A percentile compares a stretch with the other conserved stretches of the same genome.
phyloP scores from a whole-genome alignment of 805 yeast species.

The Kazachstania africana region DNA sequence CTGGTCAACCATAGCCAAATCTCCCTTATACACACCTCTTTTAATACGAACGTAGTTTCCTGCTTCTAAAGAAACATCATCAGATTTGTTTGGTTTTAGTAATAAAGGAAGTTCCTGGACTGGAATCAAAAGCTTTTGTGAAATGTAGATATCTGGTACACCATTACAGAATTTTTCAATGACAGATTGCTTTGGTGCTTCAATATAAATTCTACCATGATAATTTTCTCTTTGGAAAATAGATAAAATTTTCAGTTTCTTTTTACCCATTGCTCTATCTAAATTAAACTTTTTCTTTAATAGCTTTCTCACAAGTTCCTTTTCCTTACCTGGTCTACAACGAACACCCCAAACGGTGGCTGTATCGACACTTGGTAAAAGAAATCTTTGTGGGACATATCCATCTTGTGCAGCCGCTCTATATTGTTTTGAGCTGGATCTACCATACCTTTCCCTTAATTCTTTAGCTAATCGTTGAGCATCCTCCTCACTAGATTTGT shows the following conservation, averaged over 20 bases:
- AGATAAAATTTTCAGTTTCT: constrained; percentile 74
- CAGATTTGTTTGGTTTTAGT: constrained; percentile 76
- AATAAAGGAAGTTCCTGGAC: constrained; percentile 91
- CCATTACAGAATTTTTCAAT: constrained; percentile 83
- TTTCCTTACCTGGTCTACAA: constrained; percentile 87
- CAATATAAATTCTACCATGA: constrained; percentile 84
- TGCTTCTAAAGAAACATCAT: constrained; percentile 79
- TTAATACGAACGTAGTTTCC: constrained; percentile 87
- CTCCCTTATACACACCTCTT: constrained; percentile 86
- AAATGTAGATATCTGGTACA: constrained; percentile 69
- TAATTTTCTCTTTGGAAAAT: constrained; percentile 92
- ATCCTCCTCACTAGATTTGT: constrained; percentile 82
- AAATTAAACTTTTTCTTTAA: constrained; percentile 74
- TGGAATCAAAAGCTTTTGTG: constrained; percentile 77
- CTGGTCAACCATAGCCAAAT: constrained; percentile 85
- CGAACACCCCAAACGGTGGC: constrained; percentile 94
- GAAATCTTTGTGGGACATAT: constrained; percentile 81
- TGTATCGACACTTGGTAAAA: constrained; percentile 91
- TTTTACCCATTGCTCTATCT: constrained; percentile 49
- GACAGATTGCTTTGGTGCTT: constrained; percentile 88
- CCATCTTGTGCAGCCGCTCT: constrained; percentile 68
- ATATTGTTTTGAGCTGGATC: constrained; percentile 67
- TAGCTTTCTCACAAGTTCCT: constrained; percentile 74
- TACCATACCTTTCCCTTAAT: constrained; percentile 83
- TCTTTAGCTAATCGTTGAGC: constrained; percentile 91